Percentiles rank a stretch among this genome's conserved stretches.
Evolutionary conservation across 305 asterid species (phyloP).

Genomic region (Fraxinus velutina): DNA sequence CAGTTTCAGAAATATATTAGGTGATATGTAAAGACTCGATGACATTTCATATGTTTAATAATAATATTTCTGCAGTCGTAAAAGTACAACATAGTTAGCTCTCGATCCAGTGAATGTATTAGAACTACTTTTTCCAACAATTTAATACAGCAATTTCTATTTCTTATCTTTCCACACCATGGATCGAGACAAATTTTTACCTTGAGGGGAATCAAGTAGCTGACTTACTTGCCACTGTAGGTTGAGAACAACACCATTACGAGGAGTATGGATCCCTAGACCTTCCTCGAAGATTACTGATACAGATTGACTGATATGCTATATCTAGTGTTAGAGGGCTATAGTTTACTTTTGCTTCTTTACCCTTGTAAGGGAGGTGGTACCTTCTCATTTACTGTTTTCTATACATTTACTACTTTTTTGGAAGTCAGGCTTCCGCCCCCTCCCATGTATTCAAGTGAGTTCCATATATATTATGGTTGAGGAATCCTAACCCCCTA

Average conservation of each 20-base stretch:
- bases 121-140: not conserved
- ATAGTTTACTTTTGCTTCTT: no score
- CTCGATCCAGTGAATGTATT: not conserved
- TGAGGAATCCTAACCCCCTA: not conserved
- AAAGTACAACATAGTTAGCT: not conserved
- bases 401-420: no score
- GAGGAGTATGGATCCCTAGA: not conserved
- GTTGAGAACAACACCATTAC: not conserved
- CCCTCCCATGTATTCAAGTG: not conserved
- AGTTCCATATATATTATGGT: not conserved
- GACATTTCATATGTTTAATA: not conserved
- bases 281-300: no score
- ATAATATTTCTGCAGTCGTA: not conserved
- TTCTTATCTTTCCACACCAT: not conserved
- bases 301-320: no score
- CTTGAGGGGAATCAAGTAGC: not conserved
- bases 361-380: no score
- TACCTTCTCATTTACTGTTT: no score
- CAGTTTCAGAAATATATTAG: not conserved
- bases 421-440: not conserved
- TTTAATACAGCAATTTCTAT: not conserved
- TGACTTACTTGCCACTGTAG: not conserved
- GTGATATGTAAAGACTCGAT: not conserved
- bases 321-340: no score
- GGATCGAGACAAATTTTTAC: not conserved